Percentiles rank a stretch among this genome's conserved stretches.
phyloP scores from a whole-genome alignment of 1,139 yeast species.

The Diutina scorzettiae region DNA sequence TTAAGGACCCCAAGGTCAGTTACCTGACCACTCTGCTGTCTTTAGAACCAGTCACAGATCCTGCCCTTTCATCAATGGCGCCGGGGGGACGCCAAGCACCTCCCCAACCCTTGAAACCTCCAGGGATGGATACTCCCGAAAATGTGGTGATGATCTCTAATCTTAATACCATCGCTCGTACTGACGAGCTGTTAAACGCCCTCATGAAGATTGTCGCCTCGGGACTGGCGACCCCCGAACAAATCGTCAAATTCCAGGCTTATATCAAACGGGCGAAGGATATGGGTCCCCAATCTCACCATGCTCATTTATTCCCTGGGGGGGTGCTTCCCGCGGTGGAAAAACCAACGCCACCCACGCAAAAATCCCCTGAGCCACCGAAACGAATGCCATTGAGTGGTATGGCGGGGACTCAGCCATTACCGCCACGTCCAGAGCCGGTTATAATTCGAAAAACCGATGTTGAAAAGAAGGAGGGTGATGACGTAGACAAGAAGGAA shows the following conservation, averaged over 20 bases:
- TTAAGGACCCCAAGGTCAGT: neutral
- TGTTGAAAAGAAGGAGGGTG: too few species aligned
- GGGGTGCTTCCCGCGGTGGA: conserved; percentile 7
- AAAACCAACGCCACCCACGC: neutral
- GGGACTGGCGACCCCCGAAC: conserved; percentile 61
- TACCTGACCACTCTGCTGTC: neutral
- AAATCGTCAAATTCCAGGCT: conserved; percentile 67
- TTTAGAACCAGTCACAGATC: neutral
- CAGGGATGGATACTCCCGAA: conserved; percentile 45
- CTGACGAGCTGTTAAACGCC: conserved; percentile 51
- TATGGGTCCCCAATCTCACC: conserved; percentile 54
- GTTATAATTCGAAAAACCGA: too few species aligned
- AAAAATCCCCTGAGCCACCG: neutral
- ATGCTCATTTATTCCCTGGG: conserved; percentile 17
- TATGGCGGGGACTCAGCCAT: conserved; percentile 3
- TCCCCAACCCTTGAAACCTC: conserved; percentile 15
- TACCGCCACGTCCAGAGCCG: conserved; percentile 1
- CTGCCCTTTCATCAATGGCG: conserved; percentile 1
- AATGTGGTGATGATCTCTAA: conserved; percentile 75
- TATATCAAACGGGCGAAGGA: conserved; percentile 65
- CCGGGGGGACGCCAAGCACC: conserved; percentile 3
- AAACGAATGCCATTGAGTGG: conserved; percentile 3
- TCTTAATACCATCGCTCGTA: conserved; percentile 68
- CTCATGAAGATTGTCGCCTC: conserved; percentile 79
- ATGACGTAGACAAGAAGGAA: neutral